Evolutionary conservation across 441 rosid genomes (phyloP), one percentile per base, ranked within the genome.

Genomic region (Rhodomyrtus psidioides): DNA sequence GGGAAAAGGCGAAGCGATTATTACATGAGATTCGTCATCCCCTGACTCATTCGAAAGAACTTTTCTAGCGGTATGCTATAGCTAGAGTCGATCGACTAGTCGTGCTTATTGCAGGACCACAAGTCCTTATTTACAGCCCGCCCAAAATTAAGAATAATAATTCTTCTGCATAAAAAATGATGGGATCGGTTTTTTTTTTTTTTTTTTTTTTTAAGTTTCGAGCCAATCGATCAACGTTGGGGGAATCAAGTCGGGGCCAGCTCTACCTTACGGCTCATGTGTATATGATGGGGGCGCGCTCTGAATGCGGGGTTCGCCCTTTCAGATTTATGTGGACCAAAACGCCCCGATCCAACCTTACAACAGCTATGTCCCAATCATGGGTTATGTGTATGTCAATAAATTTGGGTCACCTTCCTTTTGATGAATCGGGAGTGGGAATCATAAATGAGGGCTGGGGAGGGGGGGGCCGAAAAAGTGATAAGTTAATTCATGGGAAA

Each of bases 21-120:
- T 16, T 0, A 27, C 17, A 2, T 0, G 21, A 59, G 39, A 27
- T 27, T 27, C 0, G 0, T 58, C 5, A n/a, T n/a, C 30, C 2
- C 34, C 3, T 4, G 2, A n/a, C 12, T 9, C 21, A 60, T 27
- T 28, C 17, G 21, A 34, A 14, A 19, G 39, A 60, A 28, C 3
- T 7, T 60, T 60, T 28, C 39, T 28, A 60, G 12, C 1, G 6
- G 1, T 17, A 15, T 14, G n/a, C n/a, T n/a, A 15, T 1, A 7
- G 23, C 23, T 60, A 7, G 74, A 28, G 74, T 60, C 9, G 21
- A 16, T 62, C 6, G 1, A 16, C 28, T 30, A 3, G 0, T n/a
- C 55, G 7, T 28, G 23, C 42, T 60, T 60, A 14, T 5, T 8
- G 19, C 9, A 17, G 19, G 42, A 16, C 1, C 3, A 8, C 13